A percentile compares a stretch with the other conserved stretches of the same genome.
Evolutionary conservation across 768 basidiomycete genomes (phyloP).

Genomic region (Amanita pseudoporphyria): DNA sequence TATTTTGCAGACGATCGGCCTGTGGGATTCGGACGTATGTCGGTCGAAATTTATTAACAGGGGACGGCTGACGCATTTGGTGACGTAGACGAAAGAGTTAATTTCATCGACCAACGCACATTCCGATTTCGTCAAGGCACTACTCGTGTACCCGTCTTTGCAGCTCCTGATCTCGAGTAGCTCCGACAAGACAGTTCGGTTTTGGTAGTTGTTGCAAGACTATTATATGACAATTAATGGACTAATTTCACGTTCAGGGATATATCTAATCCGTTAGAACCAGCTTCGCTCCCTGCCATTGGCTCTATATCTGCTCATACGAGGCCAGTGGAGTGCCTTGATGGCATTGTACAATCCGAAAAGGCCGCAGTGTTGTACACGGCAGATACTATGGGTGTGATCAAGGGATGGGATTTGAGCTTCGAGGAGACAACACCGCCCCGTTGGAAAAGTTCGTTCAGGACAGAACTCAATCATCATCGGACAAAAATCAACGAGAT

Average conservation of each 20-base stretch:
- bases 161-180: constrained; percentile 73
- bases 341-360: constrained; percentile 40
- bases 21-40: constrained; percentile 76
- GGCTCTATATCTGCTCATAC: constrained; percentile 79
- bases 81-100: constrained; percentile 51
- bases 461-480: constrained; percentile 58
- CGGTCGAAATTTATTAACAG: neutral
- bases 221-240: neutral
- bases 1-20: constrained; percentile 66
- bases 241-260: constrained; percentile 39
- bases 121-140: constrained; percentile 82
- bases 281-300: constrained; percentile 36
- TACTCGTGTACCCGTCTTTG: constrained; percentile 61
- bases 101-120: constrained; percentile 73
- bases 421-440: constrained; percentile 28
- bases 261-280: constrained; percentile 34
- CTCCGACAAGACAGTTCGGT: constrained; percentile 80
- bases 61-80: neutral
- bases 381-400: constrained; percentile 86
- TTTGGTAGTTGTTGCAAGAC: constrained; percentile 57
- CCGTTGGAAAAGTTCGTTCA: constrained; percentile 42
- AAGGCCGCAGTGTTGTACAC: constrained; percentile 55
- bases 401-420: constrained; percentile 70
- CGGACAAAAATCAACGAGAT: constrained; percentile 80
- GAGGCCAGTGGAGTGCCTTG: constrained; percentile 77